phyloP scores from a whole-genome alignment of 768 basidiomycete genomes.

The Lentinula lateritia region DNA sequence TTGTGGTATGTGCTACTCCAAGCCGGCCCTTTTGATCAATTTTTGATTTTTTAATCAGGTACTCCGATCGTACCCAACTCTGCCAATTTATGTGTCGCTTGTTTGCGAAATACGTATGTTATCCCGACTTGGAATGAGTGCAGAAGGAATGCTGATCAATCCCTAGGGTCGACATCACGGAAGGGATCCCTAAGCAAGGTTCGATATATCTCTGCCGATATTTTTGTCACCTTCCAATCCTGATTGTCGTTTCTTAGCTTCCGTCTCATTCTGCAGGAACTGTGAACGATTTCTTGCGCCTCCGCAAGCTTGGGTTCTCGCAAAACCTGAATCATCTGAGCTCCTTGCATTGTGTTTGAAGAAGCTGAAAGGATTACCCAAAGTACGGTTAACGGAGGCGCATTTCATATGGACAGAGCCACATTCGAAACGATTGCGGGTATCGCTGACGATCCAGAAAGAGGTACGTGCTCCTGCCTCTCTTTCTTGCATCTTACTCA shows the following conservation, averaged over 20 bases:
- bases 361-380: constrained; percentile 89
- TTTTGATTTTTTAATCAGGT: constrained; percentile 33
- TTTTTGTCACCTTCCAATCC: neutral
- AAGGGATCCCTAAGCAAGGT: constrained; percentile 96
- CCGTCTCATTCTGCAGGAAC: constrained; percentile 89
- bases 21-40: neutral
- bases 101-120: constrained; percentile 79
- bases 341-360: constrained; percentile 91
- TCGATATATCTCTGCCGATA: neutral
- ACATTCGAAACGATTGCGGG: constrained; percentile 86
- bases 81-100: constrained; percentile 87
- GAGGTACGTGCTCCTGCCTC: constrained; percentile 52
- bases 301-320: constrained; percentile 80
- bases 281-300: constrained; percentile 96
- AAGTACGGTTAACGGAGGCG: constrained; percentile 95
- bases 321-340: constrained; percentile 87
- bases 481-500: neutral
- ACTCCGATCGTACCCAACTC: constrained; percentile 88
- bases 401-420: constrained; percentile 99
- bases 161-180: constrained; percentile 88
- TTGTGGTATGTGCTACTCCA: constrained; percentile 51
- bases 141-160: neutral
- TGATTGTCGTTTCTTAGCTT: constrained; percentile 40
- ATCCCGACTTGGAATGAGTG: no score
- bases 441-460: constrained; percentile 97